Conservation (phyloP, 176 grass and related monocot species). For the Hordeum marinum region DNA sequence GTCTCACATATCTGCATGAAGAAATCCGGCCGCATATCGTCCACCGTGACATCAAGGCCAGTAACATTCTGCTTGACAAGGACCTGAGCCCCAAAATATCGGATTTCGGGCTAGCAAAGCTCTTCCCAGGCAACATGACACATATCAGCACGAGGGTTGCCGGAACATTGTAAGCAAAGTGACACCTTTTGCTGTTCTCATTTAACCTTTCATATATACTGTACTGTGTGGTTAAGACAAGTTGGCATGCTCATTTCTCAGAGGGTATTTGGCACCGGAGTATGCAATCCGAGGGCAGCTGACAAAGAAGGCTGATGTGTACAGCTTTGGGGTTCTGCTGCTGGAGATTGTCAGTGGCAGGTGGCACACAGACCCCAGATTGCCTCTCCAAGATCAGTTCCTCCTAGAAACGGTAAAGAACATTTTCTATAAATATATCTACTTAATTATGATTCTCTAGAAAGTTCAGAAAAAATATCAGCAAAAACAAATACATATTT, state of each 20-base stretch:
- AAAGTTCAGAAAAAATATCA: neutral
- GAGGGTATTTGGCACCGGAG: constrained; percentile 61
- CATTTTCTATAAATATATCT: neutral
- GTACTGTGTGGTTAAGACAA: constrained; percentile 1
- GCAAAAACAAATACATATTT: neutral
- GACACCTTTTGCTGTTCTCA: neutral
- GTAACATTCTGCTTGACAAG: constrained; percentile 82
- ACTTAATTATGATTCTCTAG: neutral
- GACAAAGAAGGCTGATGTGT: constrained; percentile 56
- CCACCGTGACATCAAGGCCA: constrained; percentile 90
- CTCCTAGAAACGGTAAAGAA: constrained; percentile 69
- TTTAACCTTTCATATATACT: neutral
- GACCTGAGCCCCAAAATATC: constrained; percentile 70
- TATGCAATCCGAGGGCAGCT: constrained; percentile 69
- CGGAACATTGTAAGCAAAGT: constrained; percentile 70
- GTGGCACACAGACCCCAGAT: constrained; percentile 50
- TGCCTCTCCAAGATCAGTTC: constrained; percentile 62
- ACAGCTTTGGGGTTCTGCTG: constrained; percentile 67
- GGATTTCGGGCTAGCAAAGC: constrained; percentile 79
- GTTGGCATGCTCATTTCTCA: neutral
- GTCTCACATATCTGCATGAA: constrained; percentile 77
- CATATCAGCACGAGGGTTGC: constrained; percentile 90
- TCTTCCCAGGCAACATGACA: constrained; percentile 61
- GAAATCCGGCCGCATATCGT: constrained; percentile 53
- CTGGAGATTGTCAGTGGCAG: constrained; percentile 70